phyloP scores from a whole-genome alignment of 2,329 filamentous ascomycete genomes.

The Arthrinium puccinioides region DNA sequence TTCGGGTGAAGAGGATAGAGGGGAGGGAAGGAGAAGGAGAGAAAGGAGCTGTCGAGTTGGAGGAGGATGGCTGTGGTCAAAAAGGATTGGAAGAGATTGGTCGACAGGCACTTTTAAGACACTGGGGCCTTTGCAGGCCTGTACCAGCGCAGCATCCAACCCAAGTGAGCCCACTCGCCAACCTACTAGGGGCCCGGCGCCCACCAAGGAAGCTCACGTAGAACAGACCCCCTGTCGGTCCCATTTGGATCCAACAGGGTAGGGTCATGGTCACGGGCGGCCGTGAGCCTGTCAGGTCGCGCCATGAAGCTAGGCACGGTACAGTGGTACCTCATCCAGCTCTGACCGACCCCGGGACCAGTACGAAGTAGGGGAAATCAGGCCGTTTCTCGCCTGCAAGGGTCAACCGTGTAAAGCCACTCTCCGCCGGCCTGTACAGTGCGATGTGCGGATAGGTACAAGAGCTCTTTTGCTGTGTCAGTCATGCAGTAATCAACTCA shows the following conservation, averaged over 20 bases:
- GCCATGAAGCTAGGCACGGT: slow-evolving; percentile 1
- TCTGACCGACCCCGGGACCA: slow-evolving; percentile 1
- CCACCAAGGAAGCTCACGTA: background rate
- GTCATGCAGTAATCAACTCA: no score
- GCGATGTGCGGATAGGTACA: no score
- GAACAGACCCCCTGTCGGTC: no score
- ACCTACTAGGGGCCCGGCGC: no score
- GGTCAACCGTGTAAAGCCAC: background rate
- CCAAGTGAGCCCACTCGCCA: no score
- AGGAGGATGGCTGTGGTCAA: slow-evolving; percentile 46
- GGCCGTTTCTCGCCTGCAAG: background rate
- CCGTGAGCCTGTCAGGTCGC: slow-evolving; percentile 2
- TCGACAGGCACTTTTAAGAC: slow-evolving; percentile 37
- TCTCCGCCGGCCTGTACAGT: no score
- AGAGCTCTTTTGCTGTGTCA: no score
- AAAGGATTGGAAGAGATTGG: slow-evolving; percentile 49
- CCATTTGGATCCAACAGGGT: slow-evolving; percentile 6
- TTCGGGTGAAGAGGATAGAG: slow-evolving; percentile 31
- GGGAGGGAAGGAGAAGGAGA: slow-evolving; percentile 24
- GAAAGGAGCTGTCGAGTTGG: slow-evolving; percentile 39
- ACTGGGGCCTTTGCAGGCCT: slow-evolving; percentile 14
- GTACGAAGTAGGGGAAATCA: background rate
- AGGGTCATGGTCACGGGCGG: no score
- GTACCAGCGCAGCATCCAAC: slow-evolving; percentile 6
- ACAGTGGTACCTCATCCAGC: slow-evolving; percentile 1